Percentiles rank a stretch among this genome's conserved stretches.
phyloP scores from a whole-genome alignment of 73 alveolate species.

The Paraurostyla sp. region DNA sequence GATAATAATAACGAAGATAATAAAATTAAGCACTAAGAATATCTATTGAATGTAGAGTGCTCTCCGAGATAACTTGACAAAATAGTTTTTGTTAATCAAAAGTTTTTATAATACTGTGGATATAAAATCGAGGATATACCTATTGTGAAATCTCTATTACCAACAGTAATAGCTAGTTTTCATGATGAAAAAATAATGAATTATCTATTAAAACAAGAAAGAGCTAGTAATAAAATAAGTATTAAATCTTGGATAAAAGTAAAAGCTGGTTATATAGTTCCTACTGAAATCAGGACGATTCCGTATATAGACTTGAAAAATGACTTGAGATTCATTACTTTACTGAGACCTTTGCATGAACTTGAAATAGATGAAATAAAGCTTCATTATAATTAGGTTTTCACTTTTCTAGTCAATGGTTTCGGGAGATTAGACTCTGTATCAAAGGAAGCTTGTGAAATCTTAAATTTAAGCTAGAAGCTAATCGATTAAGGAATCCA shows the following conservation, averaged over 20 bases:
- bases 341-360: background rate
- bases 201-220: background rate
- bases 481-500: background rate
- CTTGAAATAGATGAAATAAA: constrained; percentile 19
- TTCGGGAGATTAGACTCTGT: constrained; percentile 30
- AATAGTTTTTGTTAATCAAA: constrained; percentile 10
- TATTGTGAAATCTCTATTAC: background rate
- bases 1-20: constrained; percentile 26
- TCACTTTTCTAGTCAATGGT: background rate
- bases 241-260: constrained; percentile 9
- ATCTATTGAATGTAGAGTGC: constrained; percentile 21
- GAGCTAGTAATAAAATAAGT: background rate
- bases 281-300: background rate
- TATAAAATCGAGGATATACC: constrained; percentile 19
- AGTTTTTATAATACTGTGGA: background rate
- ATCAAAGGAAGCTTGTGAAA: background rate
- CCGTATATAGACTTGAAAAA: constrained; percentile 13
- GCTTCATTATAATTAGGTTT: background rate
- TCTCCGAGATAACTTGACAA: constrained; percentile 20
- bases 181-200: constrained; percentile 14
- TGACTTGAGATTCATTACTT: constrained; percentile 22
- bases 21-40: background rate
- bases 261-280: background rate
- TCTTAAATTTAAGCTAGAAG: background rate
- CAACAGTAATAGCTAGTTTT: background rate